Base-by-base conservation (phyloP, 106 monocot species). In the Allium fistulosum region DNA sequence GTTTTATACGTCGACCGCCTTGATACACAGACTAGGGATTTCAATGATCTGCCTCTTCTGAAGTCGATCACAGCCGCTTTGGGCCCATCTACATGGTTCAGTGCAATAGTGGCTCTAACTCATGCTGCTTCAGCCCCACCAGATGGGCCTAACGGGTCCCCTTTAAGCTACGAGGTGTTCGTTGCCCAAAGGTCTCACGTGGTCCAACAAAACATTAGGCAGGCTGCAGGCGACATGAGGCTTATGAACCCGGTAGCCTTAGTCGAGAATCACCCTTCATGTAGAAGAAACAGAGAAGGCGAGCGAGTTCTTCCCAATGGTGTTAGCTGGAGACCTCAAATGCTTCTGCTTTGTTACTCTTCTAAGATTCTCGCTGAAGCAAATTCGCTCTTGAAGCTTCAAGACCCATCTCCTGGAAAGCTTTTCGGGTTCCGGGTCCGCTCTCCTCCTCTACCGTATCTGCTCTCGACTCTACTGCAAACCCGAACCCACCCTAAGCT, bases 301-400 rank as follows among this genome's bases (percentile, higher is more conserved):
- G 65, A 92, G 53, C 83, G 73, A 49, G 77, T 96, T 50, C 84
- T 97, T 51, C 96, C 96, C 0, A 97, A 92, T 82, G 96, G 96
- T 48, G 57, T 74, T 7, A 84, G 77, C 48, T 97, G 96, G 96
- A 84, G 92, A 51, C 80, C 85, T 65, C 88, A 97, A 74, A 62
- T 97, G 72, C 78, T 97, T 28, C 82, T 97, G 6, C 65, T 97
- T 28, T 92, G 86, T 58, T 97, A 92, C 77, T 88, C 96, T 15
- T 97, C 96, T 12, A 97, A 97, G 82, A 97, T 88, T 61, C 70
- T 97, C 47, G 82, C 96, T 48, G 92, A 97, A 74, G 92, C 86
- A 17, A 91, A 97, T 76, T 73, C 80, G 6, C 77, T 97, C 63
- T 53, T 92, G 75, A 92, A 92, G 78, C 76, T 92, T 74, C 91